Evolutionary conservation across 2,329 filamentous ascomycete genomes (phyloP), one percentile per base, ranked within the genome.

Genomic region (Metarhizium humberi): DNA sequence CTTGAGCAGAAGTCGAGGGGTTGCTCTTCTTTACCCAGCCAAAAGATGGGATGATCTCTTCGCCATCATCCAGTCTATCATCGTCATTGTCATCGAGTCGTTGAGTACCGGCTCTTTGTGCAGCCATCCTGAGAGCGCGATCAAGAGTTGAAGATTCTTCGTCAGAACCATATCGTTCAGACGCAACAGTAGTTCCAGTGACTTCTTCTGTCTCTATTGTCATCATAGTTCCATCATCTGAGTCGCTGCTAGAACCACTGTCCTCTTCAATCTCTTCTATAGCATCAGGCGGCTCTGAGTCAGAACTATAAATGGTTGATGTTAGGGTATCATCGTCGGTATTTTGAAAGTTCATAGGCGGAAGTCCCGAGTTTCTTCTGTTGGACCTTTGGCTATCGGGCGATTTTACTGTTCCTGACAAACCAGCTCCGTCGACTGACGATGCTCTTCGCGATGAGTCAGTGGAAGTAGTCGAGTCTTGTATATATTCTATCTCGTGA

Each of bases 401-500:
- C 1, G 83, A 83, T 42, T 81, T 78, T 14, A 77, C 74, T 2
- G 81, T 77, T 45, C 36, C 34, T 7, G 57, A 47, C 1, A 69
- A 61, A n/a, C 64, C 65, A 2, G 66, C 65, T 1, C 67, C 75
- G 36, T 25, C 47, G 34, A 80, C 68, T 14, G 80, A 82, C 3
- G 90, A 94, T 53, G 85, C 83, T 59, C 88, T 81, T 62, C 90
- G 78, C 13, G 88, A 90, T 11, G 85, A 84, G 60, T 92, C 88
- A 1, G 85, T 87, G 0, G 88, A 87, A 7, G 86, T 88, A 1
- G 91, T 95, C 20, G 90, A 90, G 67, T 96, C 92, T 65, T 92
- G 90, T 67, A 85, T 80, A 59, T 92, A 88, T 66, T 97, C 92
- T 48, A 96, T 83, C 55, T 94, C 92, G 66, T 97, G 92, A 79